These are phyloP conservation scores for Phytophthora pistaciae DNA, from an alignment of 352 stramenopile genomes.

Conservation along the genomic window DNA sequence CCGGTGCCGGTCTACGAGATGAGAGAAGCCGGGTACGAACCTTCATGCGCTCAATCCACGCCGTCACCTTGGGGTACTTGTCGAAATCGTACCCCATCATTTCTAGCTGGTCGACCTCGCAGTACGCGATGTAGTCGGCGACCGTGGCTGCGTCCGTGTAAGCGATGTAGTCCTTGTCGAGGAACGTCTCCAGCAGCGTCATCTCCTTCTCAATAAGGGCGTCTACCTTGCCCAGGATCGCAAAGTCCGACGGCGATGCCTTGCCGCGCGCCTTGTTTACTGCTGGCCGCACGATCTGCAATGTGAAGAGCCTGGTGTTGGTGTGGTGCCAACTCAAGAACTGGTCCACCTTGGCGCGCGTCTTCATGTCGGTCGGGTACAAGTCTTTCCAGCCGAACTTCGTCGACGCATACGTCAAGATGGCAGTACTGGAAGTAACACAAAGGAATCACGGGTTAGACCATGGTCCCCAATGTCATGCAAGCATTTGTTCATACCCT, in stretches of 20 bases:
- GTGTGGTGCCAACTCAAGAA: slow-evolving; percentile 64
- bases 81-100: slow-evolving; percentile 50
- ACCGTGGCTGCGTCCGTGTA: slow-evolving; percentile 48
- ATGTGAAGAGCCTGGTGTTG: slow-evolving; percentile 44
- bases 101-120: slow-evolving; percentile 66
- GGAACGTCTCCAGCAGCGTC: slow-evolving; percentile 47
- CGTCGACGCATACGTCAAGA: slow-evolving; percentile 52
- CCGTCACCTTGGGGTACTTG: slow-evolving; percentile 49
- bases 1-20: background rate
- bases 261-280: slow-evolving; percentile 18
- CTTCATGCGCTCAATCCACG: slow-evolving; percentile 47
- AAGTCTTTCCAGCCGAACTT: slow-evolving; percentile 55
- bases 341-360: slow-evolving; percentile 56
- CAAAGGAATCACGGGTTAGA: background rate
- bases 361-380: slow-evolving; percentile 47
- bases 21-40: slow-evolving; percentile 5
- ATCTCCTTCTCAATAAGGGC: slow-evolving; percentile 45
- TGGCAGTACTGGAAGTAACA: slow-evolving; percentile 40
- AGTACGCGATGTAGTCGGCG: slow-evolving; percentile 60
- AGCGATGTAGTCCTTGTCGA: slow-evolving; percentile 54
- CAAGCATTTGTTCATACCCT: slow-evolving; percentile 27
- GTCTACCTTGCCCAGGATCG: slow-evolving; percentile 34
- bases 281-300: slow-evolving; percentile 40
- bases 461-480: background rate
- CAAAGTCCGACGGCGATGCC: slow-evolving; percentile 34